Percentiles rank a stretch among this genome's conserved stretches.
Conservation (phyloP, 2,329 filamentous ascomycete genomes). For the Diplocarpon mali region DNA sequence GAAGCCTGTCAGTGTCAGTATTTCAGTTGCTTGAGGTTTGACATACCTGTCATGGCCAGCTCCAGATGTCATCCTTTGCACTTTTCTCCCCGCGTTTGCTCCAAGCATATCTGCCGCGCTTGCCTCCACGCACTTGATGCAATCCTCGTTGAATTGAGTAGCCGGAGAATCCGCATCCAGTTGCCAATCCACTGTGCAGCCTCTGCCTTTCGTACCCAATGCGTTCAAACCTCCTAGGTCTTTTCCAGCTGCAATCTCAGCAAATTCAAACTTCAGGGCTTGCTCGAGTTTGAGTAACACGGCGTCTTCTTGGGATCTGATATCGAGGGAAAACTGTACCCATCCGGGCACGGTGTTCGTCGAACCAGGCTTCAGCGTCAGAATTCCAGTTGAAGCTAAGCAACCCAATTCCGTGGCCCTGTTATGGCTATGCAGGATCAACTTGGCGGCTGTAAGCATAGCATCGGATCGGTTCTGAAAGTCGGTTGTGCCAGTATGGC, state of each 20-base stretch:
- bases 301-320: constrained; percentile 47
- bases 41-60: constrained; percentile 47
- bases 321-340: constrained; percentile 58
- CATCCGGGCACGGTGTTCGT: constrained; percentile 64
- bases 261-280: constrained; percentile 46
- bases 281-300: constrained; percentile 47
- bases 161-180: constrained; percentile 52
- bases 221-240: constrained; percentile 37
- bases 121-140: constrained; percentile 51
- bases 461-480: constrained; percentile 57
- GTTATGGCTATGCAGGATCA: constrained; percentile 56
- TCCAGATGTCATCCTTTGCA: constrained; percentile 45
- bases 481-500: constrained; percentile 66
- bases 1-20: constrained; percentile 18
- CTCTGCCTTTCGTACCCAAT: constrained; percentile 35
- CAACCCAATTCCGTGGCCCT: constrained; percentile 48
- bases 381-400: constrained; percentile 55
- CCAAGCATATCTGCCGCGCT: constrained; percentile 48
- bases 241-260: constrained; percentile 44
- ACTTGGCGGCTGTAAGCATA: constrained; percentile 52
- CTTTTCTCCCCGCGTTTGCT: constrained; percentile 33
- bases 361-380: constrained; percentile 53
- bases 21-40: neutral
- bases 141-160: constrained; percentile 54
- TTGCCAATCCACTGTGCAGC: constrained; percentile 44